Conservation (phyloP, 1,284 basidiomycete species). For the Cutaneotrichosporon cyanovorans region DNA sequence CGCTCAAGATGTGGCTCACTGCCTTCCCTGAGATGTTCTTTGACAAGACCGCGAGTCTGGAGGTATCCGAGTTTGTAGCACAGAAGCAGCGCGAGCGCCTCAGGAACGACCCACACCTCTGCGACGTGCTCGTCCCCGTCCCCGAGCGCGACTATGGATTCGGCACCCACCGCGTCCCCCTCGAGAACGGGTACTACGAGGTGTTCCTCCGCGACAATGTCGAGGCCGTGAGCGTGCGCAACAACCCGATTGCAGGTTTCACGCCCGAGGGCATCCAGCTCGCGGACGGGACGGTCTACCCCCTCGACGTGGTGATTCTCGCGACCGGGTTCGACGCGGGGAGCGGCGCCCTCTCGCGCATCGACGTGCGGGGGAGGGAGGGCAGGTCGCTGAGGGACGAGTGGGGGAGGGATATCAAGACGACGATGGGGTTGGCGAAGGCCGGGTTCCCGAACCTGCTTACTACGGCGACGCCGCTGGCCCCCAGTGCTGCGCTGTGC, state of each 20-base stretch:
- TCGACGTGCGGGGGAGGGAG: conserved; percentile 10
- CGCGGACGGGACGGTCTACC: conserved; percentile 1
- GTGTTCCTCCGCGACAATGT: conserved; percentile 9
- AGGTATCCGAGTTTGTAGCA: conserved; percentile 6
- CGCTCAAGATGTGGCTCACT: conserved; percentile 14
- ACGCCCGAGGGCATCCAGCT: conserved; percentile 8
- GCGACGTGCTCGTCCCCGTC: conserved; percentile 5
- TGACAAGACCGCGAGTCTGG: conserved; percentile 2
- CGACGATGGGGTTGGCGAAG: conserved; percentile 10
- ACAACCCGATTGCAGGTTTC: conserved; percentile 10
- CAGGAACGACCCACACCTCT: conserved; percentile 9
- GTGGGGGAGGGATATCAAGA: conserved; percentile 12
- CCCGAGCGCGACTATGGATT: conserved; percentile 6
- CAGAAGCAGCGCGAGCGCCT: conserved; percentile 9
- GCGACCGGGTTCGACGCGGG: conserved; percentile 15
- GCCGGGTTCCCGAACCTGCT: conserved; percentile 16
- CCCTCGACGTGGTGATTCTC: conserved; percentile 13
- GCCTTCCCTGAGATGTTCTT: conserved; percentile 12
- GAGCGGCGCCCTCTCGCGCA: conserved; percentile 5
- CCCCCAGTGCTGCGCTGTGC: conserved; percentile 11
- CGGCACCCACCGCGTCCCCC: conserved; percentile 14
- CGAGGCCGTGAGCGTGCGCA: conserved; percentile 6
- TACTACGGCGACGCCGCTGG: conserved; percentile 8
- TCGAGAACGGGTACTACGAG: conserved; percentile 12
- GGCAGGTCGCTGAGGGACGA: conserved; percentile 7